Evolutionary conservation across 768 basidiomycete species (phyloP).

Genomic region (Phlegmacium glaucopus): DNA sequence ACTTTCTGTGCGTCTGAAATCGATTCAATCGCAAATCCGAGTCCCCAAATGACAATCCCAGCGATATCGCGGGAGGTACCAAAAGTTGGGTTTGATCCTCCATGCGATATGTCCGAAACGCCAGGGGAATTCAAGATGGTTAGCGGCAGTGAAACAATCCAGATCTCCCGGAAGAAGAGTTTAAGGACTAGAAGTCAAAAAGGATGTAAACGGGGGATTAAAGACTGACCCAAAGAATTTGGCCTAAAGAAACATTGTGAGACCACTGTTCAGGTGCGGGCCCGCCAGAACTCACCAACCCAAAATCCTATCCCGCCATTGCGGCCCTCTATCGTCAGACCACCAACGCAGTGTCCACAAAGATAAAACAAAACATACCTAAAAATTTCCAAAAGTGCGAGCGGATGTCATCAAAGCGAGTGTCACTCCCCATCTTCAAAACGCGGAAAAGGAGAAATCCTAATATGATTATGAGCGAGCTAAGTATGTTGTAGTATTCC

Average conservation of each 20-base stretch:
- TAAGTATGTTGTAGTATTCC: not conserved
- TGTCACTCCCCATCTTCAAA: constrained; percentile 62
- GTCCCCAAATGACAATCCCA: constrained; percentile 56
- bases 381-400: constrained; percentile 64
- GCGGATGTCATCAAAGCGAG: constrained; percentile 65
- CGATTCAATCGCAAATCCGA: constrained; percentile 57
- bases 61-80: constrained; percentile 62
- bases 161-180: constrained; percentile 35
- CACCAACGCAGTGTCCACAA: not conserved
- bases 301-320: constrained; percentile 51
- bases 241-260: constrained; percentile 28
- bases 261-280: no score
- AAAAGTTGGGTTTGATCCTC: constrained; percentile 52
- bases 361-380: constrained; percentile 27
- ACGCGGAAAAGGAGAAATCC: constrained; percentile 72
- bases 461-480: constrained; percentile 14
- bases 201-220: constrained; percentile 4
- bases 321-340: no score
- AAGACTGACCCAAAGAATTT: constrained; percentile 53
- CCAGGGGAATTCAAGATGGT: constrained; percentile 67
- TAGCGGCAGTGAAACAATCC: constrained; percentile 61
- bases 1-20: constrained; percentile 60
- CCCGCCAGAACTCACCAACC: constrained; percentile 34
- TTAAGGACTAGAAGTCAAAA: not conserved
- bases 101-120: constrained; percentile 42